These are phyloP conservation scores for Fomitopsis schrenkii DNA, from an alignment of 1,284 basidiomycete species.

Conservation along the genomic window DNA sequence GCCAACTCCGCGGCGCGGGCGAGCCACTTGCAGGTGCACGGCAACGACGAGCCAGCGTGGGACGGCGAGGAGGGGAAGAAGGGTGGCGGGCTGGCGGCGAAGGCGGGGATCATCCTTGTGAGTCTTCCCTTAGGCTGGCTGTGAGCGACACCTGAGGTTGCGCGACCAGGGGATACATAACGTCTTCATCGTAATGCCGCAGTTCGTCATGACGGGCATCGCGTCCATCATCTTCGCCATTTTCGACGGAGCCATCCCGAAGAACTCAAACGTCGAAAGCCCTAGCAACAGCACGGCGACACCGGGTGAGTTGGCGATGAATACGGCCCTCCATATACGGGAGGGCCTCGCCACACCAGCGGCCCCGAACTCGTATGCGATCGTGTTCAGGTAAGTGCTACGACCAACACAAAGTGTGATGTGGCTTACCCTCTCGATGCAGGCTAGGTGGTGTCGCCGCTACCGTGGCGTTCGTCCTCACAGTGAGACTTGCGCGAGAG, in stretches of 20 bases:
- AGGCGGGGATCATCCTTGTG: conserved; percentile 88
- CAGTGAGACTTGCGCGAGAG: conserved; percentile 61
- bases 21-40: conserved; percentile 32
- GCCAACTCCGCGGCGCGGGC: conserved; percentile 42
- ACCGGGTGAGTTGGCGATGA: conserved; percentile 5
- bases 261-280: conserved; percentile 26
- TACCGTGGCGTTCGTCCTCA: conserved; percentile 63
- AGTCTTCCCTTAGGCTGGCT: conserved; percentile 24
- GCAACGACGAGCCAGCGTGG: conserved; percentile 9
- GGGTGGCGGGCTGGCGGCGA: conserved; percentile 33
- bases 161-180: conserved; percentile 80
- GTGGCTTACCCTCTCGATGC: conserved; percentile 4
- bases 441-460: conserved; percentile 77
- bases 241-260: conserved; percentile 40
- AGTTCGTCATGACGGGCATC: conserved; percentile 67
- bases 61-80: conserved; percentile 4
- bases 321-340: conserved; percentile 1
- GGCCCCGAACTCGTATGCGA: conserved; percentile 65
- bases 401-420: too few species aligned
- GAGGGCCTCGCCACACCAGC: conserved; percentile 10
- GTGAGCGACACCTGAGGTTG: conserved; percentile 5
- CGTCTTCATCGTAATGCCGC: conserved; percentile 80
- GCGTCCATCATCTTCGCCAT: conserved; percentile 66
- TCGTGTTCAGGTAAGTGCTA: conserved; percentile 66
- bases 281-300: conserved; percentile 23